Evolutionary conservation across 1,284 basidiomycete species (phyloP).

Genomic region (Bjerkandera adusta): DNA sequence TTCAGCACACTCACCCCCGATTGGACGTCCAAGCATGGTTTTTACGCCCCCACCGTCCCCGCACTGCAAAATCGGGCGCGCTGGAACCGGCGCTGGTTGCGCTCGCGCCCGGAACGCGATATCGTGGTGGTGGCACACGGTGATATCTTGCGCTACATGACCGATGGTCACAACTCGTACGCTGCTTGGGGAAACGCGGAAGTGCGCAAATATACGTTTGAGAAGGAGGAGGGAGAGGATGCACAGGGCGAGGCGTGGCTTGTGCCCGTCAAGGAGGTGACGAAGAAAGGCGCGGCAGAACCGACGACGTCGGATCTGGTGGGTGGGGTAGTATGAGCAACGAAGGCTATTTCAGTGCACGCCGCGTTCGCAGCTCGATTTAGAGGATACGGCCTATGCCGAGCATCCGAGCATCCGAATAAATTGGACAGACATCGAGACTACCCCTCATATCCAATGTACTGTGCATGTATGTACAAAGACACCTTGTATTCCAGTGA

Average conservation of each 20-base stretch:
- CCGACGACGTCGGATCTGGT: constrained; percentile 29
- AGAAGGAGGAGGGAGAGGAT: constrained; percentile 26
- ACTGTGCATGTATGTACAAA: no score
- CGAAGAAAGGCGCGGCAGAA: constrained; percentile 23
- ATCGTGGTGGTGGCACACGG: constrained; percentile 34
- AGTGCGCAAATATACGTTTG: constrained; percentile 31
- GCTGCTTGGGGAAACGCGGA: constrained; percentile 31
- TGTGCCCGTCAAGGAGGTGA: constrained; percentile 22
- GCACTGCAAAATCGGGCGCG: constrained; percentile 29
- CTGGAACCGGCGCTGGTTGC: constrained; percentile 32
- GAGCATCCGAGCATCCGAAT: no score
- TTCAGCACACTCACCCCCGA: constrained; percentile 30
- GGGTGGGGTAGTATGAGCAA: no score
- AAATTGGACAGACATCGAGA: no score
- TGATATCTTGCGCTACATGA: constrained; percentile 30
- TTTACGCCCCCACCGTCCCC: constrained; percentile 26
- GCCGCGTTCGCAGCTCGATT: no score
- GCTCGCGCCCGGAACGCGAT: constrained; percentile 29
- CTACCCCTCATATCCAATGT: no score
- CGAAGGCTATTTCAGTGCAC: no score
- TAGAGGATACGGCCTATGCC: no score
- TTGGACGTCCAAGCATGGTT: constrained; percentile 31
- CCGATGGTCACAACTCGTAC: constrained; percentile 23
- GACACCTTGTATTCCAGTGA: no score
- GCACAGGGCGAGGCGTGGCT: constrained; percentile 26